A percentile compares a stretch with the other conserved stretches of the same genome.
These are phyloP conservation scores for Helicocarpus griseus DNA, from an alignment of 2,329 filamentous ascomycete genomes.

Conservation along the genomic window DNA sequence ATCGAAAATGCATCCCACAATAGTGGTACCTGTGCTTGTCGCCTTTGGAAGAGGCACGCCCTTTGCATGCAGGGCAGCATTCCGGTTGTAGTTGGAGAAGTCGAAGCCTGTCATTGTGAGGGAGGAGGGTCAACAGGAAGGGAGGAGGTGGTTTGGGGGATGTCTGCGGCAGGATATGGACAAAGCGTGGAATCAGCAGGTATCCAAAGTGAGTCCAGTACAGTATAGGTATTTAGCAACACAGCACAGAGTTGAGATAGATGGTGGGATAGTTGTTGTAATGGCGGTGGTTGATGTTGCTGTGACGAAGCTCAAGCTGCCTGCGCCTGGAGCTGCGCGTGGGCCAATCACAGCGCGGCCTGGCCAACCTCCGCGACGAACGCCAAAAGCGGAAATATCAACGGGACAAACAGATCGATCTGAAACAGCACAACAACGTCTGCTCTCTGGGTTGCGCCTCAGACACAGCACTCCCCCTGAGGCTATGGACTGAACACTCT, in stretches of 20 bases:
- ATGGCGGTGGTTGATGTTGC: conserved; percentile 7
- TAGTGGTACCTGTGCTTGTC: conserved; percentile 96
- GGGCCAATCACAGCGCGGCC: conserved; percentile 8
- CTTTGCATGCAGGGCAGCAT: conserved; percentile 85
- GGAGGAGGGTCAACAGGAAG: conserved; percentile 6
- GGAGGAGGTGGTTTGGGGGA: conserved; percentile 15
- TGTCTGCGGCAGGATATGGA: conserved; percentile 18
- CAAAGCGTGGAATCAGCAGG: conserved; percentile 8
- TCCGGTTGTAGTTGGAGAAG: conserved; percentile 99
- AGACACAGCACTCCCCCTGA: background rate
- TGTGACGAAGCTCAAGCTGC: conserved; percentile 36
- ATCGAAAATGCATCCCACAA: conserved; percentile 94
- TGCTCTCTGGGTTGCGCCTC: too few species aligned
- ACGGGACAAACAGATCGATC: too few species aligned
- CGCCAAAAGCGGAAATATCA: background rate
- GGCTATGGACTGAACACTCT: background rate
- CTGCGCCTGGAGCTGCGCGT: conserved; percentile 13
- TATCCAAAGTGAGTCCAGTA: background rate
- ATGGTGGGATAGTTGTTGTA: background rate
- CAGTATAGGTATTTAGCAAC: too few species aligned
- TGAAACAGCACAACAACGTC: too few species aligned
- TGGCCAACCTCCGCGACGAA: background rate
- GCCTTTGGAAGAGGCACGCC: conserved; percentile 94
- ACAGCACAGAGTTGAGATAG: background rate
- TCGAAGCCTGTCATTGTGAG: conserved; percentile 88